Evolutionary conservation across 768 basidiomycete genomes (phyloP), one percentile per base, ranked within the genome.

Genomic region (Russula earlei): DNA sequence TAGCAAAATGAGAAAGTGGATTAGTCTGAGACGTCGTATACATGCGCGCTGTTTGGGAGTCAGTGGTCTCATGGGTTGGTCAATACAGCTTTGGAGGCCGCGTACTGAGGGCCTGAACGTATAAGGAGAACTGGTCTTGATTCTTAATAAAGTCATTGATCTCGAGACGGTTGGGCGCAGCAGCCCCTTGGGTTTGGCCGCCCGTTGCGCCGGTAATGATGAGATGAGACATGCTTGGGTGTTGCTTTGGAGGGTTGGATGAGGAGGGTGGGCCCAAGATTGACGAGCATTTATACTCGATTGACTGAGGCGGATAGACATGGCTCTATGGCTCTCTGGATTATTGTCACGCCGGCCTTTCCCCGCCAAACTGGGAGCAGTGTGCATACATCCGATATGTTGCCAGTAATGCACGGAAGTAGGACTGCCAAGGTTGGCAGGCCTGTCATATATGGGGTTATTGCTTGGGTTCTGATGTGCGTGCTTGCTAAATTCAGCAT

Each of bases 81-180:
- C 3, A 12, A 24, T 33, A 19, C 12, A 12, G 9, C 29, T 20
- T 41, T 43, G 22, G 33, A 46, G 43, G 37, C 36, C 0, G 68
- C 76, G 48, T 43, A 79, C 78, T 62, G 46, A 79, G 68, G 2
- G 78, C 78, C 57, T 78, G 77, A 41, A 80, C 65, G 56, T 76
- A 80, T 2, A 80, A 70, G 17, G 79, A 76, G 61, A 78, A 78
- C 54, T 74, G 71, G 45, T 75, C 69, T 14, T 69, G 65, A 50
- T 74, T 63, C 63, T 73, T 68, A 54, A 79, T 67, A 49, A 62
- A 48, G 38, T 53, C 54, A 15, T 54, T 36, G 41, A 62, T 62
- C 36, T 62, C 61, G 31, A 45, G 33, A 29, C 61, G 61, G 29
- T 62, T 62, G 8, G 61, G 59, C 11, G 61, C 58, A 6, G 14